A percentile compares a stretch with the other conserved stretches of the same genome.
phyloP scores from a whole-genome alignment of 2,329 filamentous ascomycete species.

The Colletotrichum sansevieriae region DNA sequence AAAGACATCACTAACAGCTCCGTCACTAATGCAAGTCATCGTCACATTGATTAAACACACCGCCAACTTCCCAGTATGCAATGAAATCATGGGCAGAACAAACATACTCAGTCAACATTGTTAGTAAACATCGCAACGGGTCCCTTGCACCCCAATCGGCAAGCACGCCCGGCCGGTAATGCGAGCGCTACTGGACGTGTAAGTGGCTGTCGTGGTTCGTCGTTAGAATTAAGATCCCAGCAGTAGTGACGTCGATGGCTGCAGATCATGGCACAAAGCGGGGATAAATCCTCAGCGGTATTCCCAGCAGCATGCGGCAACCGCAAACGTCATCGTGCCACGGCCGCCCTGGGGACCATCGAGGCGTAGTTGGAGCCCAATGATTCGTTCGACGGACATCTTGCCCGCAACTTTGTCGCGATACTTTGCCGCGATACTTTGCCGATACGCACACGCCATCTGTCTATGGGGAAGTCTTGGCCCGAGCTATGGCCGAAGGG shows the following conservation, averaged over 20 bases:
- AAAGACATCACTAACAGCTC: slow-evolving; percentile 22
- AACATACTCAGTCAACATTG: neutral
- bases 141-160: slow-evolving; percentile 16
- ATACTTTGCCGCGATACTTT: neutral
- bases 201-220: slow-evolving; percentile 34
- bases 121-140: slow-evolving; percentile 22
- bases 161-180: slow-evolving; percentile 21
- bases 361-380: neutral
- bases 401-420: neutral
- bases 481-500: slow-evolving; percentile 3
- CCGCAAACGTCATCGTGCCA: slow-evolving; percentile 38
- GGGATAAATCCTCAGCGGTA: slow-evolving; percentile 30
- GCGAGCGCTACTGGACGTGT: neutral
- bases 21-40: slow-evolving; percentile 36
- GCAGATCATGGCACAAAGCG: slow-evolving; percentile 5
- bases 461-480: neutral
- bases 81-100: slow-evolving; percentile 20
- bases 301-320: slow-evolving; percentile 29
- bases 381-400: slow-evolving; percentile 7
- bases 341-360: slow-evolving; percentile 7
- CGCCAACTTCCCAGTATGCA: slow-evolving; percentile 6
- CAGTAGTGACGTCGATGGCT: slow-evolving; percentile 36
- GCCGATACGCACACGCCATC: slow-evolving; percentile 19
- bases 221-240: slow-evolving; percentile 37
- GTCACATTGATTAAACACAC: slow-evolving; percentile 28